These are phyloP conservation scores for Russula griseocarnosa DNA, from an alignment of 768 basidiomycete species.

Conservation along the genomic window DNA sequence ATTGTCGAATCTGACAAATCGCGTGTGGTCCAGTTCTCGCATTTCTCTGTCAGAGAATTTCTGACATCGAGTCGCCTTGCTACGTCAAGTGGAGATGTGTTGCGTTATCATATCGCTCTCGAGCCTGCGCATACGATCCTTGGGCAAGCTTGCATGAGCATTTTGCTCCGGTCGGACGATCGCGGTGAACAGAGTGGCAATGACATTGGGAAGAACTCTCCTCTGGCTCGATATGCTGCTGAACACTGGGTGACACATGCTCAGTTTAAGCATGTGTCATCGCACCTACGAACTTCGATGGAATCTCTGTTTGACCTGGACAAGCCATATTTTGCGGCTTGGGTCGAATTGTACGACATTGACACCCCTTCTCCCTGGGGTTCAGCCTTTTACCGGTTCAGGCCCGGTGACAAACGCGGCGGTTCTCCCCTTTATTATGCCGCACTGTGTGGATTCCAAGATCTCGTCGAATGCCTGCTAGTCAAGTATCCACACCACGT, in stretches of 20 bases:
- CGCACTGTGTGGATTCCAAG: not conserved
- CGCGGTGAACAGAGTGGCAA: not conserved
- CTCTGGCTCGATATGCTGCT: not conserved
- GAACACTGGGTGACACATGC: not conserved
- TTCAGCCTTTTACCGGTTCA: not conserved
- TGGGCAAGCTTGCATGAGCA: not conserved
- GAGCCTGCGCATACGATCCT: slow-evolving; percentile 1
- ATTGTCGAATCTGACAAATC: not conserved
- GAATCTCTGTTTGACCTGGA: no score
- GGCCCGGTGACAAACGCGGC: not conserved
- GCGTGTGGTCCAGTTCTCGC: not conserved
- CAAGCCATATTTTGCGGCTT: no score
- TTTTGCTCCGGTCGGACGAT: not conserved
- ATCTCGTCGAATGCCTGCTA: not conserved
- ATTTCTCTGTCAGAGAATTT: not conserved
- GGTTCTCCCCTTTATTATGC: not conserved
- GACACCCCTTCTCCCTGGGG: no score
- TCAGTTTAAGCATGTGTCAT: no score
- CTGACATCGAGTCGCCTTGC: not conserved
- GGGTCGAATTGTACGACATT: no score
- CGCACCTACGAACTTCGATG: no score
- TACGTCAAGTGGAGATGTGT: not conserved
- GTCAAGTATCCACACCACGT: no score
- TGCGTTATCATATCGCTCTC: not conserved
- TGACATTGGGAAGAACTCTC: not conserved